These are phyloP conservation scores for Cicer judaicum DNA, from an alignment of 306 rosid genomes.

Conservation along the genomic window DNA sequence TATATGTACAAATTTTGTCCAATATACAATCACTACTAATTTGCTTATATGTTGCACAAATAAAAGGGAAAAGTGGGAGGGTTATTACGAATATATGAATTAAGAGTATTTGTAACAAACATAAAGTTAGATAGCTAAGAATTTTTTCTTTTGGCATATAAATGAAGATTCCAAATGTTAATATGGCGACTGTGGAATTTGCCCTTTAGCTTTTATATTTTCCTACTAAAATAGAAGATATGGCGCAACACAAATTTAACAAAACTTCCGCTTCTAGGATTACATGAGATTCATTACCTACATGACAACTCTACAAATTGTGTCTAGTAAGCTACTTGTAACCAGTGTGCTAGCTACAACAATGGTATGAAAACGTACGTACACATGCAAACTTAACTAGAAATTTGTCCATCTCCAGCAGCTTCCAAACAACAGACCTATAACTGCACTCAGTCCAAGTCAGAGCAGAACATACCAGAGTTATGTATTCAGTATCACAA, in stretches of 20 bases:
- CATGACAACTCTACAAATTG: constrained; percentile 43
- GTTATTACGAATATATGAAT: neutral
- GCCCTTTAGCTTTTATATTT: neutral
- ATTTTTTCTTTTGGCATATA: neutral
- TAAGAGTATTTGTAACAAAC: too few relatives aligned
- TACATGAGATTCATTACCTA: constrained; percentile 53
- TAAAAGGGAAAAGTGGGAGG: neutral
- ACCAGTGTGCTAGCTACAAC: constrained; percentile 49
- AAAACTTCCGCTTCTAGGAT: constrained; percentile 41
- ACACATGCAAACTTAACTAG: constrained; percentile 48
- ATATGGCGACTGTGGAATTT: neutral
- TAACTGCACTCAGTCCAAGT: constrained; percentile 41
- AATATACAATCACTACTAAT: neutral
- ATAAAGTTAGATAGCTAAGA: neutral
- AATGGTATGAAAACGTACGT: constrained; percentile 41
- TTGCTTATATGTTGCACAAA: neutral
- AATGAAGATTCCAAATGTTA: neutral
- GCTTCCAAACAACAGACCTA: constrained; percentile 51
- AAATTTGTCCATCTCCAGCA: constrained; percentile 47
- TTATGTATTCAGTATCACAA: constrained; percentile 21
- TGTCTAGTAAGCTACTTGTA: constrained; percentile 47
- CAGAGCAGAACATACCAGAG: constrained; percentile 23
- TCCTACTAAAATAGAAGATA: too few relatives aligned
- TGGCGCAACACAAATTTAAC: constrained; percentile 31
- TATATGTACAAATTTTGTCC: neutral